phyloP scores from a whole-genome alignment of 2,329 filamentous ascomycete genomes.

The Penicillium verrucosum region DNA sequence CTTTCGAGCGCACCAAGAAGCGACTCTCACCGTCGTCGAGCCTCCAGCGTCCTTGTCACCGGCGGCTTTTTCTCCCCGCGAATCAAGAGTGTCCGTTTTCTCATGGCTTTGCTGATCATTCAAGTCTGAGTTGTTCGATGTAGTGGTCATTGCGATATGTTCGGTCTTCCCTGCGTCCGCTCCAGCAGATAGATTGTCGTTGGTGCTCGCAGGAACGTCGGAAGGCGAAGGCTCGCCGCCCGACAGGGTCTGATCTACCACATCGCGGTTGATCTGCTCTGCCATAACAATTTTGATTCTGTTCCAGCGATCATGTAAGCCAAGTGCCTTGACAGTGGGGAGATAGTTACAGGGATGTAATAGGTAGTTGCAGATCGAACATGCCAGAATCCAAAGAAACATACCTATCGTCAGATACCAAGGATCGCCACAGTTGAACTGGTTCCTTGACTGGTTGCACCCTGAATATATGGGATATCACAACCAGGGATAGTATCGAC shows the following conservation, averaged over 20 bases:
- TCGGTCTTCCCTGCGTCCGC: conserved; percentile 45
- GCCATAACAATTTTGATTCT: conserved; percentile 65
- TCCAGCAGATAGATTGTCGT: conserved; percentile 53
- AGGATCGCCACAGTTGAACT: conserved; percentile 43
- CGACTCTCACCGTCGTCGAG: conserved; percentile 31
- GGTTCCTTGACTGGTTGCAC: conserved; percentile 33
- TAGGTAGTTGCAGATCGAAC: conserved; percentile 15
- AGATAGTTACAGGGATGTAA: conserved; percentile 13
- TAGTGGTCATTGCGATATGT: conserved; percentile 38
- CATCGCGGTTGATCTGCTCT: conserved; percentile 68
- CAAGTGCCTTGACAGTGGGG: conserved; percentile 21
- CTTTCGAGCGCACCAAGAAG: conserved; percentile 8
- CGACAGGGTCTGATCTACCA: conserved; percentile 69
- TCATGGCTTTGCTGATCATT: conserved; percentile 25
- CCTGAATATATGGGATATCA: conserved; percentile 32
- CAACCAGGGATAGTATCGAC: conserved; percentile 29
- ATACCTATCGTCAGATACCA: conserved; percentile 45
- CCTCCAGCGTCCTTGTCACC: conserved; percentile 26
- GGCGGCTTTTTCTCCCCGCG: conserved; percentile 20
- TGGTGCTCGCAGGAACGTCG: conserved; percentile 63
- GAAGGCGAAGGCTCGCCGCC: conserved; percentile 61
- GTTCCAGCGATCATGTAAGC: conserved; percentile 36
- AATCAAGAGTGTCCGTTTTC: conserved; percentile 19
- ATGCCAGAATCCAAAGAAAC: conserved; percentile 21
- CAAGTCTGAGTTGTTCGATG: conserved; percentile 26